phyloP scores from a whole-genome alignment of 345 rosid genomes.

The Draba incana region DNA sequence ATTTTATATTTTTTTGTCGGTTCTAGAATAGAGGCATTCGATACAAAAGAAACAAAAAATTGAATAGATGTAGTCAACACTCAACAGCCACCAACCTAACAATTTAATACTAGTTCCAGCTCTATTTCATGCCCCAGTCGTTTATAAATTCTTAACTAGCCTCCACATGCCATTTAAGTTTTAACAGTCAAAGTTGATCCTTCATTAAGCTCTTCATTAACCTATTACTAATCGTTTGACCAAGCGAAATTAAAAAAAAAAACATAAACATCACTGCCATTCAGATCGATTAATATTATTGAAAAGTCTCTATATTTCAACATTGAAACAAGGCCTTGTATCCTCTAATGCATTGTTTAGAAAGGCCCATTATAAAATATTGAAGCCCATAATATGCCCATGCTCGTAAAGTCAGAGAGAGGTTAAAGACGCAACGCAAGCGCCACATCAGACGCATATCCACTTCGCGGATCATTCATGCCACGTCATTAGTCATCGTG shows the following conservation, averaged over 20 bases:
- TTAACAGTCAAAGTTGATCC: not conserved
- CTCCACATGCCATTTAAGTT: not conserved
- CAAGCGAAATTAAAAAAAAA: not conserved
- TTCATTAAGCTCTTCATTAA: not conserved
- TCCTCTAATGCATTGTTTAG: not conserved
- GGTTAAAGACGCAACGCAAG: conserved; percentile 42
- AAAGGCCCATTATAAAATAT: conserved; percentile 4
- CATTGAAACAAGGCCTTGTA: not conserved
- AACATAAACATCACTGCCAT: not conserved
- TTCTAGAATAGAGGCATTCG: conserved; percentile 6
- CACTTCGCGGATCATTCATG: conserved; percentile 23
- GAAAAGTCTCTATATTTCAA: not conserved
- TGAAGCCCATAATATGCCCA: conserved; percentile 28
- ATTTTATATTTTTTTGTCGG: conserved; percentile 24
- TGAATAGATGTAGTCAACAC: conserved; percentile 28
- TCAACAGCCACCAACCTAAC: conserved; percentile 38
- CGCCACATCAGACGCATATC: conserved; percentile 43
- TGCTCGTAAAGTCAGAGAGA: not conserved
- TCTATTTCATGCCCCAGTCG: conserved; percentile 13
- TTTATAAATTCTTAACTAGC: not conserved
- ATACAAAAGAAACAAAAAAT: not conserved
- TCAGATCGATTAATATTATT: not conserved
- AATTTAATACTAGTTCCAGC: conserved; percentile 28
- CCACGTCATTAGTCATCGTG: conserved; percentile 33
- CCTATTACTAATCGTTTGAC: not conserved